These are phyloP conservation scores for Chionographis japonica DNA, from an alignment of 106 monocot genomes.

Conservation along the genomic window DNA sequence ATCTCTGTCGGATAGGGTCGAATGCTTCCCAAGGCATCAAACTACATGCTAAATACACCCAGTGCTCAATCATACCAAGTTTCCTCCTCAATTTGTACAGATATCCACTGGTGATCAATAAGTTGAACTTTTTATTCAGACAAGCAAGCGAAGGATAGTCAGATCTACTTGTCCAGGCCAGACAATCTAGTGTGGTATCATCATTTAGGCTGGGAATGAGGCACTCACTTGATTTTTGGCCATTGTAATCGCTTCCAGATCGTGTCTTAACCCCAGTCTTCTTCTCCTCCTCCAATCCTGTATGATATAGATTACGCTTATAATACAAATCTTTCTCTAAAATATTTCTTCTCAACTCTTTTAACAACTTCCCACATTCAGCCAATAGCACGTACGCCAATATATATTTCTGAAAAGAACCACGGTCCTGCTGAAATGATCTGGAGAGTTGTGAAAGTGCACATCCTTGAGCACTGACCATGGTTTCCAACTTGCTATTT, in stretches of 20 bases:
- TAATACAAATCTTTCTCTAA: conserved; percentile 13
- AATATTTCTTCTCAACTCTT: conserved; percentile 12
- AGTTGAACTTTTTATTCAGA: conserved; percentile 49
- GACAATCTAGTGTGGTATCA: conserved; percentile 59
- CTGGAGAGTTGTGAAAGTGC: conserved; percentile 20
- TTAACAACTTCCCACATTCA: conserved; percentile 28
- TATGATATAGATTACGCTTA: conserved; percentile 11
- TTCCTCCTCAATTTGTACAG: conserved; percentile 64
- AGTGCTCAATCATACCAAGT: conserved; percentile 63
- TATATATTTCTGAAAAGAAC: conserved; percentile 39
- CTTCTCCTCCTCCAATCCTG: conserved; percentile 12
- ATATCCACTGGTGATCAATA: conserved; percentile 60
- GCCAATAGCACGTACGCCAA: conserved; percentile 40
- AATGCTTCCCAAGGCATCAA: conserved; percentile 86
- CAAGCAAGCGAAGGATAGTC: conserved; percentile 72
- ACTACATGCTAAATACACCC: conserved; percentile 76
- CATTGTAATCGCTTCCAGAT: conserved; percentile 16
- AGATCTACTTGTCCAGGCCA: conserved; percentile 60
- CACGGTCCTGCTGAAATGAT: conserved; percentile 21
- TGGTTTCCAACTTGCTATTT: conserved; percentile 19
- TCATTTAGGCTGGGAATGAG: conserved; percentile 61
- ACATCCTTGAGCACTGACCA: conserved; percentile 35
- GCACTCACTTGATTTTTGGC: conserved; percentile 39
- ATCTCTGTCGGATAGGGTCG: conserved; percentile 52
- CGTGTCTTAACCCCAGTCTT: conserved; percentile 15